Percentiles rank a stretch among this genome's conserved stretches.
phyloP scores from a whole-genome alignment of 164 flowering plant genomes.

The Liriodendron chinense region DNA sequence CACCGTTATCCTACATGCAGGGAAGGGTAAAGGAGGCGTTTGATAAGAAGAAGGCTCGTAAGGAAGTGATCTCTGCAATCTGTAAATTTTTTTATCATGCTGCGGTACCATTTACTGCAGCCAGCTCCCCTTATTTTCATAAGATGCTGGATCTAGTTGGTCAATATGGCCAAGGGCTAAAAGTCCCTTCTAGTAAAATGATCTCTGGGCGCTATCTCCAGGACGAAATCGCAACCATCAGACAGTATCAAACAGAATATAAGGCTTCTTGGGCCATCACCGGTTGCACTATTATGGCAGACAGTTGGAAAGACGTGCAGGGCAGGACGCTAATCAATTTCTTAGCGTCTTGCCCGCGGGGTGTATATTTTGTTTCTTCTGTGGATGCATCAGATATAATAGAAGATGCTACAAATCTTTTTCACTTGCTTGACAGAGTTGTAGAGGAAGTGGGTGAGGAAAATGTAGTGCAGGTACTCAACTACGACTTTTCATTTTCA shows the following conservation, averaged over 20 bases:
- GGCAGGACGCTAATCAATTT: conserved; percentile 60
- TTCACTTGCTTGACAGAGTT: conserved; percentile 62
- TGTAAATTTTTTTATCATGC: conserved; percentile 73
- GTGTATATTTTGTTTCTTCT: conserved; percentile 58
- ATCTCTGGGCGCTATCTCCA: conserved; percentile 59
- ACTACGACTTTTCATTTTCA: conserved; percentile 5
- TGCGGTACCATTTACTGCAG: conserved; percentile 57
- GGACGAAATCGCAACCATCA: conserved; percentile 56
- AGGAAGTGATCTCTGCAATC: conserved; percentile 58
- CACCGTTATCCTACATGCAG: conserved; percentile 28
- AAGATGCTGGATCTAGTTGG: conserved; percentile 78
- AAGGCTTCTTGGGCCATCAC: conserved; percentile 58
- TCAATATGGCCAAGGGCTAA: conserved; percentile 60
- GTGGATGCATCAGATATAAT: conserved; percentile 59
- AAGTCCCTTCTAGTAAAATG: conserved; percentile 43
- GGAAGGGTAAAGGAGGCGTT: conserved; percentile 24
- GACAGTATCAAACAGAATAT: conserved; percentile 45
- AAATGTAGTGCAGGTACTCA: conserved; percentile 69
- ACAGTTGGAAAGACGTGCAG: conserved; percentile 66
- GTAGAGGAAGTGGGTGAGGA: conserved; percentile 81
- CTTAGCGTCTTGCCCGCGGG: conserved; percentile 66
- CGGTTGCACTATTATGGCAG: conserved; percentile 75
- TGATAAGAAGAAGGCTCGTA: conserved; percentile 39
- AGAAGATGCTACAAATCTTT: conserved; percentile 53
- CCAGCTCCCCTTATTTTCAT: conserved; percentile 59